phyloP scores from a whole-genome alignment of 2,329 filamentous ascomycete species.

The Colletotrichum sp. region DNA sequence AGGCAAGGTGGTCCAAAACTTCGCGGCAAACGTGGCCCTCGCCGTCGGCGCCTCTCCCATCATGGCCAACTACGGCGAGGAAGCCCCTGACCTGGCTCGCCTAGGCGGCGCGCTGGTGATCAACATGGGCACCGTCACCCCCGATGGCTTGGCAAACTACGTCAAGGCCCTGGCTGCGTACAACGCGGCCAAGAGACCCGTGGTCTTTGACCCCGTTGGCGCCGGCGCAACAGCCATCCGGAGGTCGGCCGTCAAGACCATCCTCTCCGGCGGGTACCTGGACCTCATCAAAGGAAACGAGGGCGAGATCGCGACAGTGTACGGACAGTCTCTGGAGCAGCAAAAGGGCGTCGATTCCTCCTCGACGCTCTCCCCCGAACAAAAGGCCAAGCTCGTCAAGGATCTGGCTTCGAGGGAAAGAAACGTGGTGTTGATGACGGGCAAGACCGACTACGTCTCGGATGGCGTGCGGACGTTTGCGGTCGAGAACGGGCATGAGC shows the following conservation, averaged over 20 bases:
- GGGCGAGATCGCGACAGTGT: constrained; percentile 80
- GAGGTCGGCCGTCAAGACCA: constrained; percentile 70
- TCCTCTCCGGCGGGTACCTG: constrained; percentile 79
- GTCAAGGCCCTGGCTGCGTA: constrained; percentile 78
- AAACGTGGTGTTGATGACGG: constrained; percentile 83
- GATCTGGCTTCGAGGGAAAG: constrained; percentile 71
- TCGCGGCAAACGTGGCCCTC: constrained; percentile 89
- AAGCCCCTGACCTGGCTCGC: constrained; percentile 80
- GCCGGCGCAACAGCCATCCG: constrained; percentile 53
- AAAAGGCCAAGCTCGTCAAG: constrained; percentile 67
- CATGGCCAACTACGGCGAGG: constrained; percentile 87
- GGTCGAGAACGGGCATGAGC: constrained; percentile 77
- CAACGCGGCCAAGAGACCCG: constrained; percentile 76
- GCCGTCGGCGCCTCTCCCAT: constrained; percentile 88
- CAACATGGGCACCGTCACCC: constrained; percentile 93
- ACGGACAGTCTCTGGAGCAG: constrained; percentile 56
- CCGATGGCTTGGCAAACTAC: constrained; percentile 75
- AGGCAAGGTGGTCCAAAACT: constrained; percentile 79
- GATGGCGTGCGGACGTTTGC: constrained; percentile 73
- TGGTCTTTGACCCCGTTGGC: constrained; percentile 89
- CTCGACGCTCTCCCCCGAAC: constrained; percentile 46
- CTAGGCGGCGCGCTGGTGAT: constrained; percentile 82
- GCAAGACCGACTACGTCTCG: constrained; percentile 76
- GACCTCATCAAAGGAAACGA: constrained; percentile 95
- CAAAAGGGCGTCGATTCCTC: constrained; percentile 88